phyloP scores from a whole-genome alignment of 1,284 basidiomycete genomes.

The Schizopora paradoxa region DNA sequence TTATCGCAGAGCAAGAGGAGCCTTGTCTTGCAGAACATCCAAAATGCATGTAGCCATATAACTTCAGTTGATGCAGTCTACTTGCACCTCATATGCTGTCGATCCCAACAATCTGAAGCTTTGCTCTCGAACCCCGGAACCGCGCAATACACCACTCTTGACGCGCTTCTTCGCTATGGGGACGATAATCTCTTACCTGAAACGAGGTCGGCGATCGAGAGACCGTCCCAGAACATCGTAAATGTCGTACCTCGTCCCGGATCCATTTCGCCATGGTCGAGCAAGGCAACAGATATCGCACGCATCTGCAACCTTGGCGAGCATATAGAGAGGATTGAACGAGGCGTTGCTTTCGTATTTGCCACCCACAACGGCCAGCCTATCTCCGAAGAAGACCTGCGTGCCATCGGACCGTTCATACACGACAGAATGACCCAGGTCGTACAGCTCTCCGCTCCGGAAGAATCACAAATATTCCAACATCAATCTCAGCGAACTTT shows the following conservation, averaged over 20 bases:
- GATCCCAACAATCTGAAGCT: constrained; percentile 40
- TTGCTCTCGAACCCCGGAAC: constrained; percentile 46
- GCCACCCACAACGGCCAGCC: constrained; percentile 36
- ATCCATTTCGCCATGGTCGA: constrained; percentile 92
- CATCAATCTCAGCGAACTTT: constrained; percentile 67
- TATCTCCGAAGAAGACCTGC: constrained; percentile 41
- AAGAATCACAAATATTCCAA: constrained; percentile 63
- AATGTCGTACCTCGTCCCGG: constrained; percentile 79
- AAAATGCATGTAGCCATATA: constrained; percentile 48
- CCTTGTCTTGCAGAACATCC: constrained; percentile 62
- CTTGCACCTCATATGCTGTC: constrained; percentile 79
- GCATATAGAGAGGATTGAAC: constrained; percentile 77
- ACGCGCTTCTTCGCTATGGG: constrained; percentile 83
- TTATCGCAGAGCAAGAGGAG: constrained; percentile 69
- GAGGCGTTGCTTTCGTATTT: constrained; percentile 76
- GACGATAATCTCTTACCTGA: constrained; percentile 58
- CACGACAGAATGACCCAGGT: constrained; percentile 97
- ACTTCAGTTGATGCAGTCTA: constrained; percentile 78
- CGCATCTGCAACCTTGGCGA: constrained; percentile 74
- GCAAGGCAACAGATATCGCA: constrained; percentile 97
- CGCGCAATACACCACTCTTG: constrained; percentile 50
- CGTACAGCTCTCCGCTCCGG: constrained; percentile 54
- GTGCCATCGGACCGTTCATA: constrained; percentile 58
- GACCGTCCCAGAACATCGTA: constrained; percentile 38
- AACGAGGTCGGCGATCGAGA: constrained; percentile 39